A percentile compares a stretch with the other conserved stretches of the same genome.
Conservation (phyloP, 176 grass and related monocot genomes). For the Dendrocalamus sinicus region DNA sequence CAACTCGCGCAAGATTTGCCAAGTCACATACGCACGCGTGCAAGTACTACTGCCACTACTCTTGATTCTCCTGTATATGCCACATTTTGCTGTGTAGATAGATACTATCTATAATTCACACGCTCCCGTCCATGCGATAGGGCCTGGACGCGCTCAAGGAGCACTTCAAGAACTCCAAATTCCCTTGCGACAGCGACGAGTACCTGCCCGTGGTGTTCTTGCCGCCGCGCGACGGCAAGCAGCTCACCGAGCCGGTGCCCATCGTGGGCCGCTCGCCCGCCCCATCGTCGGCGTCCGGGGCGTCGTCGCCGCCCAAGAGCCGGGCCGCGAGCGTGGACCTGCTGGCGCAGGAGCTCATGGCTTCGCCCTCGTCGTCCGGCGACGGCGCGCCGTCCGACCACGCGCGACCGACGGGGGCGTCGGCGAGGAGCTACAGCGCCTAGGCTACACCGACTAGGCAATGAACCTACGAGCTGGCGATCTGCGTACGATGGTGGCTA, state of each 20-base stretch:
- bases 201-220: conserved; percentile 89
- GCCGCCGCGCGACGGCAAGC: conserved; percentile 85
- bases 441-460: conserved; percentile 66
- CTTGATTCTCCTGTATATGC: neutral
- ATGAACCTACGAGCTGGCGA: conserved; percentile 9
- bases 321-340: conserved; percentile 26
- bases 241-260: conserved; percentile 75
- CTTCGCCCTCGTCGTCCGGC: conserved; percentile 42
- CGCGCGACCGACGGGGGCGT: neutral
- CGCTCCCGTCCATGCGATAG: neutral
- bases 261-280: conserved; percentile 62
- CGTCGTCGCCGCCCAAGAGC: conserved; percentile 33
- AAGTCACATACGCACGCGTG: conserved; percentile 97
- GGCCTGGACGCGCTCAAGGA: conserved; percentile 93
- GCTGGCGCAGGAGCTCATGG: conserved; percentile 32
- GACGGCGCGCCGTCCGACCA: conserved; percentile 66
- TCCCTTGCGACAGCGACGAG: conserved; percentile 95
- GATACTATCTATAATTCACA: neutral
- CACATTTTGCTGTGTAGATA: neutral
- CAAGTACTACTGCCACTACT: conserved; percentile 54
- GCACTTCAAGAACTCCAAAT: conserved; percentile 99
- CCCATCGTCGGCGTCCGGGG: neutral
- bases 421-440: conserved; percentile 50
- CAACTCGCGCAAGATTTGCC: conserved; percentile 99
- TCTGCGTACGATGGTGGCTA: conserved; percentile 19